phyloP scores from a whole-genome alignment of 306 rosid species.

The Neltuma alba region DNA sequence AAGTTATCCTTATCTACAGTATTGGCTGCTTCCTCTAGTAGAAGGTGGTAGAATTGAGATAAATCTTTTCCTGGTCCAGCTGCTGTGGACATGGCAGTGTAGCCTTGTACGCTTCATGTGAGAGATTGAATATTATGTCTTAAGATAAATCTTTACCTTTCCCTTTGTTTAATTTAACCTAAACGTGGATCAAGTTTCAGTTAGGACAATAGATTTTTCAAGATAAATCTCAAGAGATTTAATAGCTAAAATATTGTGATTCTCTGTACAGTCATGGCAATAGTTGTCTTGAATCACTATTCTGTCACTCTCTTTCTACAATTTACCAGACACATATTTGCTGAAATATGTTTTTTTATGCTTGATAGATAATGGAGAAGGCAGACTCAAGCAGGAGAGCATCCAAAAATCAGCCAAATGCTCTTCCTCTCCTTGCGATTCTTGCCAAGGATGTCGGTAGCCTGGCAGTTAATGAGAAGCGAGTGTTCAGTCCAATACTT shows the following conservation, averaged over 20 bases:
- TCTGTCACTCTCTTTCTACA: slow-evolving; percentile 17
- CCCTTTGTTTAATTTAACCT: neutral
- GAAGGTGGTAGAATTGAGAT: slow-evolving; percentile 28
- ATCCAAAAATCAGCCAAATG: slow-evolving; percentile 81
- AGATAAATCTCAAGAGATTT: neutral
- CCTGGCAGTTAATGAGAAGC: slow-evolving; percentile 81
- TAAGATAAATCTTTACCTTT: neutral
- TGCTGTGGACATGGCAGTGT: neutral
- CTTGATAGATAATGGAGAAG: slow-evolving; percentile 87
- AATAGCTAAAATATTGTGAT: slow-evolving; percentile 16
- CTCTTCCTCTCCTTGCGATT: slow-evolving; percentile 89
- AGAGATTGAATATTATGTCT: slow-evolving; percentile 10
- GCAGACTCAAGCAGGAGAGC: slow-evolving; percentile 98
- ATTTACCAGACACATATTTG: slow-evolving; percentile 16
- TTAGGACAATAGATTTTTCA: neutral
- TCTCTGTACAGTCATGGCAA: slow-evolving; percentile 18
- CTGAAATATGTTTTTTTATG: slow-evolving; percentile 42
- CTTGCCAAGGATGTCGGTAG: slow-evolving; percentile 96
- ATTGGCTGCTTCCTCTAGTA: slow-evolving; percentile 12
- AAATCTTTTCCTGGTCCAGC: slow-evolving; percentile 23
- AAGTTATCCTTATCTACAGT: slow-evolving; percentile 45
- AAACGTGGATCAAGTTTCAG: slow-evolving; percentile 4
- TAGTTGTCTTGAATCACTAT: neutral
- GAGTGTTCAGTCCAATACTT: slow-evolving; percentile 86
- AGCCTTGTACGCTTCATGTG: neutral